Conservation (phyloP, 2,329 filamentous ascomycete species). For the Tricladium varicosporioides region DNA sequence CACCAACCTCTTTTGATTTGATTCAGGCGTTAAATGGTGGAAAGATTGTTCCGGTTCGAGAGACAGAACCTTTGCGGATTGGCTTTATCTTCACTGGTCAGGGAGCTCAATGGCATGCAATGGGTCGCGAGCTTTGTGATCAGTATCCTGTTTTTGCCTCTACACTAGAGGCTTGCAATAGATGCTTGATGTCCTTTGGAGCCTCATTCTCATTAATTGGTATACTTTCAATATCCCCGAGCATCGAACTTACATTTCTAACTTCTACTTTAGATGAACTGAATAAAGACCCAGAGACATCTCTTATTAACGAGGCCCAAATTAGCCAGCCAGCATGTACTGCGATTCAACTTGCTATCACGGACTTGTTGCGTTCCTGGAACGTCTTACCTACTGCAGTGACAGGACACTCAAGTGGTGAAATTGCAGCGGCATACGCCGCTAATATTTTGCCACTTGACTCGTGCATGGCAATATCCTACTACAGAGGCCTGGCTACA, state of each 20-base stretch:
- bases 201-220: slow-evolving; percentile 25
- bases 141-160: slow-evolving; percentile 24
- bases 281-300: slow-evolving; percentile 23
- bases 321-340: slow-evolving; percentile 42
- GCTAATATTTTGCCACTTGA: slow-evolving; percentile 34
- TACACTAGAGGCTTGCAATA: slow-evolving; percentile 30
- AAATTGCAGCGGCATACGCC: slow-evolving; percentile 48
- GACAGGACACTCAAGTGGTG: slow-evolving; percentile 46
- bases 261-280: slow-evolving; percentile 20
- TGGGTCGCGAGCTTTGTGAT: slow-evolving; percentile 27
- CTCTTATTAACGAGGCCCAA: slow-evolving; percentile 29
- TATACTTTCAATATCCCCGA: slow-evolving; percentile 5
- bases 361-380: slow-evolving; percentile 43
- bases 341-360: slow-evolving; percentile 46
- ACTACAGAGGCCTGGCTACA: slow-evolving; percentile 33
- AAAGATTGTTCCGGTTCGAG: slow-evolving; percentile 29
- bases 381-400: slow-evolving; percentile 38
- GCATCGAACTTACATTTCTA: background rate
- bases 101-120: slow-evolving; percentile 29
- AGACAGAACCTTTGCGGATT: slow-evolving; percentile 21
- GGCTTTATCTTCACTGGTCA: slow-evolving; percentile 31
- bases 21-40: slow-evolving; percentile 32
- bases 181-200: slow-evolving; percentile 31
- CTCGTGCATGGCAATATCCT: slow-evolving; percentile 44
- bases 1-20: slow-evolving; percentile 27